These are phyloP conservation scores for Carex cristatella DNA, from an alignment of 176 grass and related monocot species.

Conservation along the genomic window DNA sequence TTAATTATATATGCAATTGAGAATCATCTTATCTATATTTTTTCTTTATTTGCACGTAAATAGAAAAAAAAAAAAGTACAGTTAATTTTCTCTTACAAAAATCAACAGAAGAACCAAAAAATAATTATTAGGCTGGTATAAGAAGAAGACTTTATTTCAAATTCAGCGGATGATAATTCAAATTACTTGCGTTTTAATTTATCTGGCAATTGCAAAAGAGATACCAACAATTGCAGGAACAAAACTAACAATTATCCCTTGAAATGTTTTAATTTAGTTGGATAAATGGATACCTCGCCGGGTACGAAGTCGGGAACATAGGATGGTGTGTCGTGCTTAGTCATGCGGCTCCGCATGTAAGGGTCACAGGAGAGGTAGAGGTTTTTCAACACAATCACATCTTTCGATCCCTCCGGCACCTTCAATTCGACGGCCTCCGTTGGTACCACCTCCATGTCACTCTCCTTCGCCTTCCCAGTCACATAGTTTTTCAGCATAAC, in stretches of 20 bases:
- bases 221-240: background rate
- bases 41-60: background rate
- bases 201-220: background rate
- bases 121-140: background rate
- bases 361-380: constrained; percentile 72
- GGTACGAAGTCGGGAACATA: constrained; percentile 3
- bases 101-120: background rate
- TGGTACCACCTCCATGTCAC: constrained; percentile 40
- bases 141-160: background rate
- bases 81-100: background rate
- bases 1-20: too few relatives aligned
- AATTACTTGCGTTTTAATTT: background rate
- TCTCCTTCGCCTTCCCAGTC: constrained; percentile 25
- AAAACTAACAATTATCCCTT: background rate
- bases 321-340: constrained; percentile 15
- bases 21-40: too few relatives aligned
- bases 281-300: background rate
- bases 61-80: background rate
- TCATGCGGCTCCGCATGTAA: constrained; percentile 52
- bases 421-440: background rate
- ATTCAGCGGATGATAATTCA: background rate
- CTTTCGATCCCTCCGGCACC: constrained; percentile 25
- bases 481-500: constrained; percentile 47
- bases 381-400: constrained; percentile 43
- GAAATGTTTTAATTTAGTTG: background rate